Base-by-base conservation (phyloP, 495 filamentous ascomycete species). In the Podospora pseudocomata region DNA sequence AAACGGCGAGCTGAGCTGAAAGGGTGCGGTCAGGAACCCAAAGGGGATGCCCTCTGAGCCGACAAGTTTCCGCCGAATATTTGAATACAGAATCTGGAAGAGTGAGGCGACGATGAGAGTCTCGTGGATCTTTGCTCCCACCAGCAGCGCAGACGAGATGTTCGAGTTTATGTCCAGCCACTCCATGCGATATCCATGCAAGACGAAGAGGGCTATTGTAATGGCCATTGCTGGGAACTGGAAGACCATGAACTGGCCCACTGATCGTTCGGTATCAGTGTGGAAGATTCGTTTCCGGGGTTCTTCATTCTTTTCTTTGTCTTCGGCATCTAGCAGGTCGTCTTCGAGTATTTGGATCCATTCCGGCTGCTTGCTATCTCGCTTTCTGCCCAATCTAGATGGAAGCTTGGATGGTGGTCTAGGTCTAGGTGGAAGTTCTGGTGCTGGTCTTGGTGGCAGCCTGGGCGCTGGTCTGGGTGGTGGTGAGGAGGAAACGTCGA, bases 41-140 rank as follows among this genome's bases (percentile, higher is more conserved):
- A 63, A 63, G 26, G 60, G 32, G 19, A 63, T 15, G 44, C 60
- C 60, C 4, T 44, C 3, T 6, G 60, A 34, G 13, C 26, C 5
- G 20, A 65, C 18, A 18, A 65, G 63, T 5, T 16, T 53, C 20
- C 63, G 63, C 3, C 63, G 63, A 23, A 56, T 54, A 44, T 65
- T 39, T 15, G 49, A 23, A 20, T 53, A 49, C 39, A 65, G 34
- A 44, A 65, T 65, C 3, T 65, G 30, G 13, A 56, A 65, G 7
- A 65, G 39, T 6, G 63, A 65, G 32, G 63, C 32, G 2, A 65
- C n/a, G 32, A 65, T 65, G 16, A 65, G 39, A 7, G 15, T 3
- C 39, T 65, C 63, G 44, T 65, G 63, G 16, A 65, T 53, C 20
- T 44, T 49, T 23, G 63, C 63, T 9, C 39, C 63, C 3, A 65